A percentile compares a stretch with the other conserved stretches of the same genome.
Evolutionary conservation across 331 rosid species (phyloP).

Genomic region (Acacia pycnantha): DNA sequence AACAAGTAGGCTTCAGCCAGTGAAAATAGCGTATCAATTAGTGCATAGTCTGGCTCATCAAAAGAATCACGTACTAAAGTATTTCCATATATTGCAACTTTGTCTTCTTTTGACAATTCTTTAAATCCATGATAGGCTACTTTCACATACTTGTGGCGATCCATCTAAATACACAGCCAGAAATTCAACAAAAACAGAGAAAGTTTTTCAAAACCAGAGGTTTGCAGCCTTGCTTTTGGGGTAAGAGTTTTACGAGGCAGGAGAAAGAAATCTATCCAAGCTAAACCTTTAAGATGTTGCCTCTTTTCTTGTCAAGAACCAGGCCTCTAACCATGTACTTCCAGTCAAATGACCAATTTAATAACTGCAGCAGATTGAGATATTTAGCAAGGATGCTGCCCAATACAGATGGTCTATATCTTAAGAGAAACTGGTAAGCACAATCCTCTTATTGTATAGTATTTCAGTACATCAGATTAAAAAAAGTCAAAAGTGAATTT

Average conservation of each 20-base stretch:
- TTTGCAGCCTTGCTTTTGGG: background rate
- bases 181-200: slow-evolving; percentile 7
- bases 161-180: slow-evolving; percentile 65
- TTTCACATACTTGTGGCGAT: slow-evolving; percentile 98
- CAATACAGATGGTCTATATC: background rate
- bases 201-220: background rate
- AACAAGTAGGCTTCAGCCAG: slow-evolving; percentile 97
- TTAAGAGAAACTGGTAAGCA: slow-evolving; percentile 1
- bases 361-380: slow-evolving; percentile 57
- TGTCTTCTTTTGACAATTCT: slow-evolving; percentile 91
- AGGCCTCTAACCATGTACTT: slow-evolving; percentile 98
- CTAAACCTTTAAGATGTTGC: slow-evolving; percentile 93
- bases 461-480: background rate
- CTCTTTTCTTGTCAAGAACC: slow-evolving; percentile 96
- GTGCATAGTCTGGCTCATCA: slow-evolving; percentile 95
- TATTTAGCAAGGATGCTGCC: slow-evolving; percentile 25
- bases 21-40: slow-evolving; percentile 91
- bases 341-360: slow-evolving; percentile 87
- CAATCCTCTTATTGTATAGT: background rate
- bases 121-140: slow-evolving; percentile 97
- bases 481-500: background rate
- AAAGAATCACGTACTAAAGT: slow-evolving; percentile 84
- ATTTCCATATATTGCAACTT: slow-evolving; percentile 86
- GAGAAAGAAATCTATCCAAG: slow-evolving; percentile 6
- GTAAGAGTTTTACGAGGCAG: background rate